Evolutionary conservation across 2,329 filamentous ascomycete species (phyloP), one percentile per base, ranked within the genome.

Genomic region (Penicillium sp.): DNA sequence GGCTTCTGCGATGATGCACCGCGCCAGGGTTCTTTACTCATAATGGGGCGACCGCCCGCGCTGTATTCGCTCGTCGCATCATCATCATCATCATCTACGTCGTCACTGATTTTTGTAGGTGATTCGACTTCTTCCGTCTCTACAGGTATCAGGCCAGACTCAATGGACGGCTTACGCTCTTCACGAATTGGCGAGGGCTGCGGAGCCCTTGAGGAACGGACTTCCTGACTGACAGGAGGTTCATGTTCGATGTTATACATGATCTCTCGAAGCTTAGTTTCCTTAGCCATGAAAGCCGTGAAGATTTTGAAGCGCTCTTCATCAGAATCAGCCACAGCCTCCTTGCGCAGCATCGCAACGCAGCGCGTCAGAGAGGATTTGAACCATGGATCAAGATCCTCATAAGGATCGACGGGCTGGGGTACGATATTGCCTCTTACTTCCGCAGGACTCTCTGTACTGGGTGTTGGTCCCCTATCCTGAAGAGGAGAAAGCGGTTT

Each of bases 341-440:
- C 83, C 52, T 79, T 77, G 49, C 79, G 78, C 25, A 85, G 72
- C 81, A 85, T 85, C 4, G 75, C 72, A 29, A 83, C 78, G 63
- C 81, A 85, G 43, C 83, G 75, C 50, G 81, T 78, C 48, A 85
- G 67, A 26, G 83, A 85, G 2, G 81, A 81, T 62, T 78, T 81
- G 61, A 80, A 85, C 80, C 83, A 85, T 3, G 81, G 79, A 58
- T 84, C 81, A n/a, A 85, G 72, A 61, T 83, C 82, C 25, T 75
- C 77, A 57, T 80, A 80, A 5, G 80, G 80, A 61, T 84, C 78
- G 23, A 50, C 75, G 56, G 54, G 42, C 39, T 65, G 69, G 16
- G 61, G 48, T 27, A 60, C 50, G 14, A 31, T 37, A 23, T 44
- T 48, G 42, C 25, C 37, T 52, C 62, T 58, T 27, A n/a, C 52